A percentile compares a stretch with the other conserved stretches of the same genome.
Conservation (phyloP, 108 stramenopile species). For the Skeletonema marinoi region DNA sequence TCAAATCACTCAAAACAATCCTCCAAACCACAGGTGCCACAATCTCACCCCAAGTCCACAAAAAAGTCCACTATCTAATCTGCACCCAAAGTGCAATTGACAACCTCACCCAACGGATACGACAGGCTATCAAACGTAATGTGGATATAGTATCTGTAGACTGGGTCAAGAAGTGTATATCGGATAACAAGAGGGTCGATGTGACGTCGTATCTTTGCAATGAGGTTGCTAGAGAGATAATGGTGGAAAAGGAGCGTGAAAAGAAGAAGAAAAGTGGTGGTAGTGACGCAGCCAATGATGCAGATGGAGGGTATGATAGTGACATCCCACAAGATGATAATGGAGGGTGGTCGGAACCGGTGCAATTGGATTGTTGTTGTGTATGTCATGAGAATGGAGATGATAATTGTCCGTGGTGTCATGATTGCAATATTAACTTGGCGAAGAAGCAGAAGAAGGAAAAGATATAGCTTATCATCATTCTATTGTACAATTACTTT, state of each 20-base stretch:
- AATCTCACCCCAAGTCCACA: slow-evolving; percentile 69
- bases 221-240: slow-evolving; percentile 1
- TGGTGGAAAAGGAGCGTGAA: slow-evolving; percentile 16
- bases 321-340: slow-evolving; percentile 17
- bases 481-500: background rate
- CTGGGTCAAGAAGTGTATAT: slow-evolving; percentile 58
- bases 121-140: slow-evolving; percentile 71
- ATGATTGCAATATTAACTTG: slow-evolving; percentile 32
- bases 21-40: slow-evolving; percentile 54
- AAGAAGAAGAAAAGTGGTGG: background rate
- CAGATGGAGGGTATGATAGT: slow-evolving; percentile 1
- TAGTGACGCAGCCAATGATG: background rate
- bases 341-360: slow-evolving; percentile 40
- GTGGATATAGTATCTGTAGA: slow-evolving; percentile 62
- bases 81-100: slow-evolving; percentile 53
- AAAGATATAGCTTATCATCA: background rate
- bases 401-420: slow-evolving; percentile 46
- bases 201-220: slow-evolving; percentile 12
- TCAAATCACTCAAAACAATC: slow-evolving; percentile 38
- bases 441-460: slow-evolving; percentile 12
- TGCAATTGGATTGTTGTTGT: slow-evolving; percentile 76
- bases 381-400: slow-evolving; percentile 52
- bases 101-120: slow-evolving; percentile 72
- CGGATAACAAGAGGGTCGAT: slow-evolving; percentile 12
- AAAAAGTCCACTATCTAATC: slow-evolving; percentile 57